A percentile compares a stretch with the other conserved stretches of the same genome.
phyloP scores from a whole-genome alignment of 2,329 filamentous ascomycete species.

The Parafenestella ontariensis region DNA sequence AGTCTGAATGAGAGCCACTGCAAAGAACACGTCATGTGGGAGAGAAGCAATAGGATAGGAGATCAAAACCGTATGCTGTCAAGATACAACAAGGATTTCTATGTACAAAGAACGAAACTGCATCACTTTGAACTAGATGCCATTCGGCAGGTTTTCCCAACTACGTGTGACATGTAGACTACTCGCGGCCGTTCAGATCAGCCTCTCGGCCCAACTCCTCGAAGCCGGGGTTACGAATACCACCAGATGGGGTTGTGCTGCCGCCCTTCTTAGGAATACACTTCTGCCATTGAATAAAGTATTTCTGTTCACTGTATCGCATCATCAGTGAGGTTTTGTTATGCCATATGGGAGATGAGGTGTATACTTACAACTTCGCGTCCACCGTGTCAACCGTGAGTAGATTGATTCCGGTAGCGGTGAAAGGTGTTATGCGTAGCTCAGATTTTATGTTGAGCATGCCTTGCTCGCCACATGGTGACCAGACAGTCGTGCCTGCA shows the following conservation, averaged over 20 bases:
- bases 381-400: constrained; percentile 53
- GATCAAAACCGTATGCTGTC: no score
- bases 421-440: constrained; percentile 43
- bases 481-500: constrained; percentile 54
- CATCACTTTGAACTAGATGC: no score
- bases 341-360: background rate
- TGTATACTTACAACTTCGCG: constrained; percentile 41
- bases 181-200: background rate
- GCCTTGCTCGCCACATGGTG: constrained; percentile 55
- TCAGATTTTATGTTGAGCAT: constrained; percentile 59
- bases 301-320: constrained; percentile 44
- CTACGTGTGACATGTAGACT: background rate
- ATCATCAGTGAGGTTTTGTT: constrained; percentile 35
- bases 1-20: no score
- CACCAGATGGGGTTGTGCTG: background rate
- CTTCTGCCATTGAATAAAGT: constrained; percentile 48
- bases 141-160: no score
- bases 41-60: no score
- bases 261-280: constrained; percentile 16
- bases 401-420: constrained; percentile 36
- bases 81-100: no score
- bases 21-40: no score
- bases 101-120: no score
- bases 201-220: background rate
- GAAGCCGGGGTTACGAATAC: background rate